phyloP scores from a whole-genome alignment of 1,284 basidiomycete species.

The Ganoderma meredithae region DNA sequence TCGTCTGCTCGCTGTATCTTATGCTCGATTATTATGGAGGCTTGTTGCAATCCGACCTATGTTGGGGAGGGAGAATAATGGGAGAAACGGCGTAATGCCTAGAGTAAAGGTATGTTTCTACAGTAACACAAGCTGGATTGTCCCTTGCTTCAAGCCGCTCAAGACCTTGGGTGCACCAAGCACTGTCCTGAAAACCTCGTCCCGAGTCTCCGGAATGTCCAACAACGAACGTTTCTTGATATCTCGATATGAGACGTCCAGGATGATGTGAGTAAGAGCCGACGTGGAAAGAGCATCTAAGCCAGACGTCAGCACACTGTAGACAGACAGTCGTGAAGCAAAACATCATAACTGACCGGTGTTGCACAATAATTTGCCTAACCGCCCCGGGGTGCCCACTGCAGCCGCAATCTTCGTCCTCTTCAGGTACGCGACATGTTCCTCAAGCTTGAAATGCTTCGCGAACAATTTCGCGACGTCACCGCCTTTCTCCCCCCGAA shows the following conservation, averaged over 20 bases:
- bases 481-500: conserved; percentile 79
- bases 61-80: conserved; percentile 25
- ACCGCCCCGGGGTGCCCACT: conserved; percentile 82
- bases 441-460: conserved; percentile 84
- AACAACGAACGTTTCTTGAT: conserved; percentile 77
- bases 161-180: conserved; percentile 67
- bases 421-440: conserved; percentile 79
- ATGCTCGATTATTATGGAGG: conserved; percentile 34
- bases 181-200: conserved; percentile 80
- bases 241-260: conserved; percentile 76
- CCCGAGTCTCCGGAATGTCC: conserved; percentile 83
- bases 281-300: conserved; percentile 73
- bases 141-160: conserved; percentile 71
- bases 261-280: conserved; percentile 81
- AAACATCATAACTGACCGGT: conserved; percentile 59
- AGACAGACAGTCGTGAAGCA: conserved; percentile 66
- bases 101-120: conserved; percentile 43
- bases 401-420: conserved; percentile 80
- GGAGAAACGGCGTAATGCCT: conserved; percentile 19
- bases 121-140: conserved; percentile 79
- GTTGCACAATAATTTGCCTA: conserved; percentile 82
- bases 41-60: conserved; percentile 29
- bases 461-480: conserved; percentile 89
- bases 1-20: conserved; percentile 36
- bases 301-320: conserved; percentile 20